Evolutionary conservation across 2,329 filamentous ascomycete species (phyloP).

Genomic region (Periconia sp.): DNA sequence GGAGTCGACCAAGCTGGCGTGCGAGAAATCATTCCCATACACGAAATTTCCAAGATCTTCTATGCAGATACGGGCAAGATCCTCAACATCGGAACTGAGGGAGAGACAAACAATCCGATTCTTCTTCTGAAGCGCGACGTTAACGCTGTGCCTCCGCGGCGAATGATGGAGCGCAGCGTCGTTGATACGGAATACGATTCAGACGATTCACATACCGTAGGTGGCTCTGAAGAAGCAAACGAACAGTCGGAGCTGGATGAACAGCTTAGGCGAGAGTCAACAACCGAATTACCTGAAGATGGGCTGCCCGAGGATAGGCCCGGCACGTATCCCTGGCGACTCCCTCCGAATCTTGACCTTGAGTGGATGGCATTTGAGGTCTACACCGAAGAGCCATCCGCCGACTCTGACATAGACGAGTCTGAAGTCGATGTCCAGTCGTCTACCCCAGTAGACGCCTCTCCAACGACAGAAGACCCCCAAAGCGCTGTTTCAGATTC

Average conservation of each 20-base stretch:
- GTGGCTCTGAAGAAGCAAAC: constrained; percentile 31
- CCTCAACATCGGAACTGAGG: constrained; percentile 77
- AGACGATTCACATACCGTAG: constrained; percentile 48
- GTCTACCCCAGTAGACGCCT: constrained; percentile 18
- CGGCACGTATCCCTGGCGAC: constrained; percentile 56
- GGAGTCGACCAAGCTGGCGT: constrained; percentile 68
- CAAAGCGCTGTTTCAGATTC: constrained; percentile 44
- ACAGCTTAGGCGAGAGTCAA: constrained; percentile 53
- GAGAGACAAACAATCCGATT: constrained; percentile 74
- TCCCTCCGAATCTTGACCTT: constrained; percentile 79
- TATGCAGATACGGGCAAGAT: constrained; percentile 92
- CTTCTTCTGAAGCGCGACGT: constrained; percentile 75
- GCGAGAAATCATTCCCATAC: constrained; percentile 70
- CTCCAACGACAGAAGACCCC: constrained; percentile 10
- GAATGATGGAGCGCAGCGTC: constrained; percentile 58
- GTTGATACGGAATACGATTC: constrained; percentile 36
- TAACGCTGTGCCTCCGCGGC: constrained; percentile 66
- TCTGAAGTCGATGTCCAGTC: constrained; percentile 28
- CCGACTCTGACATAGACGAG: constrained; percentile 59
- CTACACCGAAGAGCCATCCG: constrained; percentile 68
- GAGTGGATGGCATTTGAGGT: constrained; percentile 95
- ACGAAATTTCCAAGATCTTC: constrained; percentile 87
- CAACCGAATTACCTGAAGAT: constrained; percentile 22
- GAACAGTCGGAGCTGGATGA: constrained; percentile 54
- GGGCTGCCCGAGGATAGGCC: constrained; percentile 15